Base-by-base conservation (phyloP, 805 yeast species). In the Suhomyces prunicola region DNA sequence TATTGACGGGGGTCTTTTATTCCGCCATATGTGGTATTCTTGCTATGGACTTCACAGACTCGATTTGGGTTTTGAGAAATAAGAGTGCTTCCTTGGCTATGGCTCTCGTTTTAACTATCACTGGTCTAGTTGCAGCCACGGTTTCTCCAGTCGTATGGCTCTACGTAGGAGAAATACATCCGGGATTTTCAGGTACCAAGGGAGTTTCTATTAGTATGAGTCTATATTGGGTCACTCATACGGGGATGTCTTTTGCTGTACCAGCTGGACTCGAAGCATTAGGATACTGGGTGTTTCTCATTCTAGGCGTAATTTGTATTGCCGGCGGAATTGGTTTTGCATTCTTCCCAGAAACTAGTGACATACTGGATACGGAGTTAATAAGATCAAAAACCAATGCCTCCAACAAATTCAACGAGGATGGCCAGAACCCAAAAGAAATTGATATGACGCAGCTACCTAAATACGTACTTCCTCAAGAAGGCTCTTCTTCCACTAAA, bases 81-180 rank as follows among this genome's bases (percentile, higher is more conserved):
- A 39, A 19, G 10, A 70, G 78, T 4, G 83, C 83, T 0, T 70
- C 81, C 0, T 54, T 70, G 2, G 65, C 77, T 0, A 58, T 83
- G 42, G 80, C 81, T 0, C 60, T 81, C 4, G 73, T 79, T 42
- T 72, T 76, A 40, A 63, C 78, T 46, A 66, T 78, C 46, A 77
- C 78, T 24, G 76, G 82, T 2, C 67, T 81, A 0, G 77, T 75
- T 60, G 71, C 84, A 0, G 62, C 81, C 1, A 71, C 82, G 1
- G 64, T 82, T 12, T 66, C 78, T 0, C 72, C 83, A 44, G 74
- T 74, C 3, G 73, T 82, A 33, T 76, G 80, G 80, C 61, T 82
- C 19, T 81, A 79, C 58, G 72, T 80, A 4, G 73, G 76, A 48
- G 86, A 82, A 57, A 63, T 80, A 4, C 73, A 82, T 44, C 81